Base-by-base conservation (phyloP, 768 basidiomycete genomes). In the Russula ochroleuca region DNA sequence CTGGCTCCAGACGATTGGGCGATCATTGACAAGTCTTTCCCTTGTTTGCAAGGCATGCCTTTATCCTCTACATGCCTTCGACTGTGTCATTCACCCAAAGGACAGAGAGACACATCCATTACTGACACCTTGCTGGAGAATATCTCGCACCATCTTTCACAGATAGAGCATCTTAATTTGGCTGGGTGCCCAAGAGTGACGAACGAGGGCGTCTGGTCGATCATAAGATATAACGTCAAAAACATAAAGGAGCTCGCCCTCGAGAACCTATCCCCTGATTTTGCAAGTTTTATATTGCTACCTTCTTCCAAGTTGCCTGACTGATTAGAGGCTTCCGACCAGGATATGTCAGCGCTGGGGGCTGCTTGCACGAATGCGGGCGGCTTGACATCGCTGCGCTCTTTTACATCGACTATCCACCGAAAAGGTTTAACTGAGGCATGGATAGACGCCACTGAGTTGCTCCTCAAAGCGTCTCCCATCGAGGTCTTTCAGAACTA, bases 141-240 rank as follows among this genome's bases (percentile, higher is more conserved):
- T 4, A 67, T 91, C 5, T 80, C 86, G 0, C 77, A 81, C 0
- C 69, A 75, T 53, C 76, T 90, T 35, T 66, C 69, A 10, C 74
- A 79, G 8, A 74, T 92, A 17, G 81, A 85, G 49, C 78, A 83
- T 45, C 69, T 92, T 3, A 77, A 81, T 57, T 73, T 93, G 14
- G 79, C 82, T 1, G 90, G 90, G 21, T 92, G 90, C 70, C 78
- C 80, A 2, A 87, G 80, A 69, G 83, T 91, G 28, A 88, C 86
- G 0, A 80, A 90, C 55, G 65, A 65, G 10, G 87, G 89, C 1
- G 73, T 90, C 2, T 79, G 75, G 70, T 75, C 80, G 3, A 64
- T 90, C 15, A 69, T 88, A 1, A 76, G 77, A 3, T 63, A 71
- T 23, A 86, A 78, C 60, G 64, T 67, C 43, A 72, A 51, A 6